Conservation (phyloP, 1,139 yeast genomes). For the Meyerozyma athensensis region DNA sequence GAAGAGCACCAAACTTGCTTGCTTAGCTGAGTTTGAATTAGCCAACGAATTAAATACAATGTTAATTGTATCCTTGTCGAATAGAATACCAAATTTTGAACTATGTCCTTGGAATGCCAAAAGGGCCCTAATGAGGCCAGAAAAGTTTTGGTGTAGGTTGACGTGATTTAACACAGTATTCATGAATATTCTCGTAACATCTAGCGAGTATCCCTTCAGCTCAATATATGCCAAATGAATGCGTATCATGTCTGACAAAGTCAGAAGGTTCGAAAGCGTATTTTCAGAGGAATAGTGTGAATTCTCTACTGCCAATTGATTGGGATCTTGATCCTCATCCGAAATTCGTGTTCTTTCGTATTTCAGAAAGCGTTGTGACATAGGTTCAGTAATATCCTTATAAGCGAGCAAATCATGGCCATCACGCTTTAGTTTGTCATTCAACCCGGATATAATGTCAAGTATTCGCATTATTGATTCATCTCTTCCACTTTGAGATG, state of each 20-base stretch:
- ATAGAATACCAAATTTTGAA: slow-evolving; percentile 17
- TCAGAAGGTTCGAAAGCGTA: slow-evolving; percentile 27
- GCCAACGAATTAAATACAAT: slow-evolving; percentile 28
- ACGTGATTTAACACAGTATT: slow-evolving; percentile 38
- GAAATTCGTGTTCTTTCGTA: slow-evolving; percentile 8
- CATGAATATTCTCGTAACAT: slow-evolving; percentile 27
- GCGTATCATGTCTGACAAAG: slow-evolving; percentile 20
- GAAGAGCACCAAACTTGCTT: slow-evolving; percentile 23
- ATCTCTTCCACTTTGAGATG: slow-evolving; percentile 15
- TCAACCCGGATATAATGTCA: slow-evolving; percentile 29
- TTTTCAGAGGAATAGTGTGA: slow-evolving; percentile 20
- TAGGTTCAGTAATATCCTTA: slow-evolving; percentile 26
- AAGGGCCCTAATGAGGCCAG: slow-evolving; percentile 26
- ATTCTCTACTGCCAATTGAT: too few species aligned
- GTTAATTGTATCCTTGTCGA: slow-evolving; percentile 28
- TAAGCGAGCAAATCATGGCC: slow-evolving; percentile 15
- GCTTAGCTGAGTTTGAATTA: slow-evolving; percentile 25
- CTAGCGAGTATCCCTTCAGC: slow-evolving; percentile 12
- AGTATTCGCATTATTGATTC: slow-evolving; percentile 25
- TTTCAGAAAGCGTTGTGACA: slow-evolving; percentile 28
- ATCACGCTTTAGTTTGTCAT: slow-evolving; percentile 11
- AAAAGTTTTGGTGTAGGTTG: slow-evolving; percentile 31
- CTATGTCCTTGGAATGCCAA: slow-evolving; percentile 17
- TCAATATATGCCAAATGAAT: slow-evolving; percentile 23
- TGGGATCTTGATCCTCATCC: neutral